These are phyloP conservation scores for Bruguiera parviflora DNA, from an alignment of 345 rosid species.

Conservation along the genomic window DNA sequence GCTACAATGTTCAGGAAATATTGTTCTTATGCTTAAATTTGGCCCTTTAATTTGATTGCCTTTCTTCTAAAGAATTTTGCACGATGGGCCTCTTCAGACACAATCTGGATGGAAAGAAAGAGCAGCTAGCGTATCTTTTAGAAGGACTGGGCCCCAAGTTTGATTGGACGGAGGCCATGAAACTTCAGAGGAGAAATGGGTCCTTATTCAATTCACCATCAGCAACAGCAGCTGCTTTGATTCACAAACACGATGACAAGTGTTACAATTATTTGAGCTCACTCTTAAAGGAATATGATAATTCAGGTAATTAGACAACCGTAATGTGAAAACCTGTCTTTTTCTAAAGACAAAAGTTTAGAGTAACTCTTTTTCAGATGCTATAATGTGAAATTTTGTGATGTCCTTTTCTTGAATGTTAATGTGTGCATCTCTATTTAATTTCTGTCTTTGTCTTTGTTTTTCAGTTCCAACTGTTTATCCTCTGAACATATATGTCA, in stretches of 20 bases:
- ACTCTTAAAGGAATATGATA: not conserved
- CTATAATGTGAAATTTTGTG: not conserved
- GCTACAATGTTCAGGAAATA: too few relatives aligned
- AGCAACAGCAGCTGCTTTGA: constrained; percentile 21
- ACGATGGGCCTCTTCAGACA: too few relatives aligned
- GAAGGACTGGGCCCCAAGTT: constrained; percentile 5
- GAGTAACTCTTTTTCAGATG: not conserved
- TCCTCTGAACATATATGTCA: constrained; percentile 8
- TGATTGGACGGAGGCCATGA: constrained; percentile 15
- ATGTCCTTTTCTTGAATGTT: not conserved
- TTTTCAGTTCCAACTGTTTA: constrained; percentile 11
- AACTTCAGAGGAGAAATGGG: constrained; percentile 17
- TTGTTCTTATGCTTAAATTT: too few relatives aligned
- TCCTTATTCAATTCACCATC: constrained; percentile 21
- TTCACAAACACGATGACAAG: constrained; percentile 7
- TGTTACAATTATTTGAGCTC: constrained; percentile 12
- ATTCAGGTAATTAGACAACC: not conserved
- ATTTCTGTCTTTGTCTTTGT: not conserved
- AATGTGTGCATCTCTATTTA: not conserved
- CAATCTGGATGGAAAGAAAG: not conserved
- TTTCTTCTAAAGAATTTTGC: too few relatives aligned
- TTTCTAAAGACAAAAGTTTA: not conserved
- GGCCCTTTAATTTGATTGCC: too few relatives aligned
- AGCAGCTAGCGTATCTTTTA: constrained; percentile 13
- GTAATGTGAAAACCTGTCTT: too few relatives aligned